Evolutionary conservation across 164 flowering plant genomes (phyloP).

Genomic region (Kalanchoe fedtschenkoi): DNA sequence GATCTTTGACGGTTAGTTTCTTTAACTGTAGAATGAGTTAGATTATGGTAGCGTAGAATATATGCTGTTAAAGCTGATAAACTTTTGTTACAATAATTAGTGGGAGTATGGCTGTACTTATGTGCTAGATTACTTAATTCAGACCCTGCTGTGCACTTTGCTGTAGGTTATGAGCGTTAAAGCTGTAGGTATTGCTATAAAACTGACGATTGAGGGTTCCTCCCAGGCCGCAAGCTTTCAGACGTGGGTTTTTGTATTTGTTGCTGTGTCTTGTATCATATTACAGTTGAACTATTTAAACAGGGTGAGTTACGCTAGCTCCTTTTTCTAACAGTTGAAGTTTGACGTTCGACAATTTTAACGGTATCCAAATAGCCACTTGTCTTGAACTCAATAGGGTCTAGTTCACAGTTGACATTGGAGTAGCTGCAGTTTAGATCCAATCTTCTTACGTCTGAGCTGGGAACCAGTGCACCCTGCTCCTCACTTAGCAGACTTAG

Average conservation of each 20-base stretch:
- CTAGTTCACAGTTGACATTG: too few relatives aligned
- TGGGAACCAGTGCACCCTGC: too few relatives aligned
- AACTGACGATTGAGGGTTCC: slow-evolving; percentile 74
- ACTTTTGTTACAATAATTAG: neutral
- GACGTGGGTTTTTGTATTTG: slow-evolving; percentile 80
- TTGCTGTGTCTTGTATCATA: slow-evolving; percentile 64
- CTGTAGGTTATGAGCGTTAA: slow-evolving; percentile 90
- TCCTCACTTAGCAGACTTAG: too few relatives aligned
- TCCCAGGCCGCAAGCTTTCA: slow-evolving; percentile 48
- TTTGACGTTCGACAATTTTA: neutral
- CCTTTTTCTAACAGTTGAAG: neutral
- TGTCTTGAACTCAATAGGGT: too few relatives aligned
- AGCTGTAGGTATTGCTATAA: slow-evolving; percentile 92
- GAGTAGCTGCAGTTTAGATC: too few relatives aligned
- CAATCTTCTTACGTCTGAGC: too few relatives aligned
- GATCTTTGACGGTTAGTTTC: slow-evolving; percentile 75
- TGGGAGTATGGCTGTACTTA: neutral
- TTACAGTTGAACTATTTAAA: slow-evolving; percentile 81
- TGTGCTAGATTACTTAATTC: neutral
- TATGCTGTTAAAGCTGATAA: neutral
- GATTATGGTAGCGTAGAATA: neutral
- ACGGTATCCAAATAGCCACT: neutral
- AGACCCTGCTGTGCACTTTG: neutral
- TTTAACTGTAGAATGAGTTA: neutral
- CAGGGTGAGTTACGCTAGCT: slow-evolving; percentile 43